A percentile compares a stretch with the other conserved stretches of the same genome.
These are phyloP conservation scores for Mesembryanthemum crystallinum DNA, from an alignment of 148 eudicot species.

Conservation along the genomic window DNA sequence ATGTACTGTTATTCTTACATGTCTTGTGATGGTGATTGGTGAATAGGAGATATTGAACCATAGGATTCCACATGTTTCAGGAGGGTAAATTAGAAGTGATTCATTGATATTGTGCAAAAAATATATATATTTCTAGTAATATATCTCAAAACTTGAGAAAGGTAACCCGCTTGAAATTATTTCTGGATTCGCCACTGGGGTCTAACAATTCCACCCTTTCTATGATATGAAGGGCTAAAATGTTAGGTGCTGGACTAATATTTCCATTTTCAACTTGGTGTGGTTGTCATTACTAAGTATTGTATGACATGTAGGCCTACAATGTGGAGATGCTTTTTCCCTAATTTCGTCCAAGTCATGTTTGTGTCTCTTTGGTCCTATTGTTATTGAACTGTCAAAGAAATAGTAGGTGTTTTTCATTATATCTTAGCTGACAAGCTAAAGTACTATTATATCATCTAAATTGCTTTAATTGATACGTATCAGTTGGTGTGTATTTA, in stretches of 20 bases:
- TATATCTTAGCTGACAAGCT: conserved; percentile 27
- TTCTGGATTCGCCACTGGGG: conserved; percentile 1
- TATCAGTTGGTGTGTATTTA: conserved; percentile 21
- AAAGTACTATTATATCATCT: conserved; percentile 6
- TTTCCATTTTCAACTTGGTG: not conserved
- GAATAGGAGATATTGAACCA: not conserved
- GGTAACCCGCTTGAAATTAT: no score
- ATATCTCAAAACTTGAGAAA: no score
- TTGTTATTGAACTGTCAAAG: conserved; percentile 1
- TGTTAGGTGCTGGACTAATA: conserved; percentile 1
- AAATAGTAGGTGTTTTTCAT: conserved; percentile 17
- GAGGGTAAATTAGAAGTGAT: not conserved
- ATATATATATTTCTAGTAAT: no score
- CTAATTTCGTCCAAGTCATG: not conserved
- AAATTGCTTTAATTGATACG: conserved; percentile 18
- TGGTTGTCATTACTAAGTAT: not conserved
- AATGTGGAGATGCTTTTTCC: not conserved
- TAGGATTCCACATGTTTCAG: not conserved
- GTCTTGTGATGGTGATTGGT: not conserved
- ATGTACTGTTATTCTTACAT: conserved; percentile 1
- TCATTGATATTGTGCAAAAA: not conserved
- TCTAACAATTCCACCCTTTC: conserved; percentile 3
- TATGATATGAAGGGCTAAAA: not conserved
- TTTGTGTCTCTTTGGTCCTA: conserved; percentile 22
- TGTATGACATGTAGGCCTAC: not conserved